Base-by-base conservation (phyloP, 106 monocot species). In the Phalaenopsis equestris region DNA sequence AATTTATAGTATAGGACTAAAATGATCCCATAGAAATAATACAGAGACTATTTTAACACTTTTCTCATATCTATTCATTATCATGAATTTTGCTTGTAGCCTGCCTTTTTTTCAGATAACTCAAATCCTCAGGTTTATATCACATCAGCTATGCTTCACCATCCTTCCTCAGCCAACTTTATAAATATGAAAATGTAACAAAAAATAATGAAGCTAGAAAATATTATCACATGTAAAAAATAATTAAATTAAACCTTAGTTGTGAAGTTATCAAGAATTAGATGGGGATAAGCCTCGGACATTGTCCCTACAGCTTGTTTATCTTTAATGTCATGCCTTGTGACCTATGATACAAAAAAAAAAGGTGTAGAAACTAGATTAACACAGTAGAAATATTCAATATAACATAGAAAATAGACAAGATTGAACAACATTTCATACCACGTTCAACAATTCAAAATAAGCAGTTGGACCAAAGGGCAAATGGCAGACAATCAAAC, bases 391-490 rank as follows among this genome's bases (percentile, higher is more conserved):
- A 42, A 15, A 67, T 36, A 41, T 47, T 65, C 19, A 12, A 48
- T 18, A 82, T 19, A 61, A 14, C 65, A 46, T 75, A 7, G 17
- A 15, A 76, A 47, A 68, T 42, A 14, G 57, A 74, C 47, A 70
- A 80, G 5, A 80, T 68, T 82, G 42, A 79, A 23, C 7, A 78
- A 65, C 41, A 56, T 55, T 58, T 80, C 95, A 72, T 94, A 99
- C 99, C 93, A 99, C 99, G 81, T 95, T 95, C 65, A 91, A 87
- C 79, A 99, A 78, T 70, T 91, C 90, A 86, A 99, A 99, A 72
- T 95, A 93, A 68, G 95, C 99, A 79, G 95, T 99, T 80, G 99
- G 99, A 55, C 99, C 99, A 86, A 86, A 90, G 61, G 99, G 99
- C 41, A 99, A 84, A 91, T 99, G 99, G 72, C 86, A 91, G 79